phyloP scores from a whole-genome alignment of 2,329 filamentous ascomycete species.

The Monosporascus sp. region DNA sequence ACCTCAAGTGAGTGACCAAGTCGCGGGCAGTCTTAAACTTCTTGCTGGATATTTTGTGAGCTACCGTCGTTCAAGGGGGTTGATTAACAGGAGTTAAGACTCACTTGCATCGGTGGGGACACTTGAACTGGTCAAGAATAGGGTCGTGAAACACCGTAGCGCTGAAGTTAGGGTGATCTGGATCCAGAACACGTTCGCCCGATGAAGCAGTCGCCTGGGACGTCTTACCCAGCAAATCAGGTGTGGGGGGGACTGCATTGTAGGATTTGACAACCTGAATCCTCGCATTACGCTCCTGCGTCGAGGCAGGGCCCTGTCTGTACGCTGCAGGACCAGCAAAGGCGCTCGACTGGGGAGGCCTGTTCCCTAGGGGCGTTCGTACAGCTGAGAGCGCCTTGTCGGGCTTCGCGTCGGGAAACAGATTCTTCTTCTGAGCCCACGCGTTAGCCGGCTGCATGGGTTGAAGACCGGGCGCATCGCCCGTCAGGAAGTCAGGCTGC shows the following conservation, averaged over 20 bases:
- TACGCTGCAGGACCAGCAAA: neutral
- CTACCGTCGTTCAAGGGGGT: neutral
- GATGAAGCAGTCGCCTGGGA: constrained; percentile 4
- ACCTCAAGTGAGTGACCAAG: constrained; percentile 39
- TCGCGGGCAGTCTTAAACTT: constrained; percentile 28
- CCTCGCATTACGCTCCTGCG: neutral
- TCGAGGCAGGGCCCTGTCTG: neutral
- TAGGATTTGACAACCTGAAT: neutral
- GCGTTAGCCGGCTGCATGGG: constrained; percentile 9
- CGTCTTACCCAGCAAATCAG: constrained; percentile 11
- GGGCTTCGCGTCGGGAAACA: constrained; percentile 16
- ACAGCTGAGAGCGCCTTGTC: constrained; percentile 5
- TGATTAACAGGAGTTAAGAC: constrained; percentile 9
- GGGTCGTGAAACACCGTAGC: constrained; percentile 39
- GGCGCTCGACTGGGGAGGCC: neutral
- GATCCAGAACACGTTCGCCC: constrained; percentile 32
- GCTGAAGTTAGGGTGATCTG: constrained; percentile 41
- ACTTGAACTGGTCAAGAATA: constrained; percentile 41
- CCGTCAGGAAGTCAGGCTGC: constrained; percentile 10
- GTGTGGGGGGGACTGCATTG: constrained; percentile 3
- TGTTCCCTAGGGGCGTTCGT: constrained; percentile 9
- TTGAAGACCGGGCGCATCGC: constrained; percentile 3
- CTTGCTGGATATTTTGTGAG: constrained; percentile 29
- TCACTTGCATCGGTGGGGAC: constrained; percentile 51
- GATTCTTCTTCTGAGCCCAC: constrained; percentile 19